Evolutionary conservation across 202 grass and related monocot species (phyloP), one percentile per base, ranked within the genome.

Genomic region (Hordeum pubiflorum): DNA sequence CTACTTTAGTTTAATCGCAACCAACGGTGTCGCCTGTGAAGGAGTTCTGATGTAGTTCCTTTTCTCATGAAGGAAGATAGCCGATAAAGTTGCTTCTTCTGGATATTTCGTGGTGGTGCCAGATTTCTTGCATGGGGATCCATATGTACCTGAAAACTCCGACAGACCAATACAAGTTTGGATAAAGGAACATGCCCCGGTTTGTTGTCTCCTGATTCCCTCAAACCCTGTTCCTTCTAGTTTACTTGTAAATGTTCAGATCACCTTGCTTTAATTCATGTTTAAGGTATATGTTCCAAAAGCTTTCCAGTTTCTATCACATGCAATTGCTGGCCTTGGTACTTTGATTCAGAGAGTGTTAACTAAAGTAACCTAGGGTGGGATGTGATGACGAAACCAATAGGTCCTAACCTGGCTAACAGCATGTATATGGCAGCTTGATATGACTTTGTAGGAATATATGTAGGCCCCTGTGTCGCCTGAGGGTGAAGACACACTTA

Each of bases 91-190:
- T 81, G 90, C 91, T 40, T 81, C 61, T 20, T 86, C 81, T 13
- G 93, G 93, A 34, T 93, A 87, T 75, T 89, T 89, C 48, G 93
- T 91, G 13, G 88, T 89, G 81, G 93, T 93, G 46, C 93, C 93
- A 60, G 93, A 97, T 89, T 90, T 97, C 72, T 29, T 93, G 11
- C 84, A 93, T 63, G 93, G 88, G 32, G 93, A 97, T 79, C 86
- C 93, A 82, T 89, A 46, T n/a, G 43, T 33, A 21, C 79, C 59
- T 60, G 75, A 87, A n/a, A 90, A 89, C 79, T 29, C 84, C 15
- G 83, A 82, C 63, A 89, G 50, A 27, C 90, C 90, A 8, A 17
- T 93, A 34, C 58, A 50, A 76, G 74, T 86, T 56, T 97, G 93
- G 93, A 20, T 85, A 60, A 87, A 93, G 23, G 90, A 87, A 31